These are phyloP conservation scores for Isabelozyma pseudorhagii DNA, from an alignment of 805 yeast species.

Conservation along the genomic window DNA sequence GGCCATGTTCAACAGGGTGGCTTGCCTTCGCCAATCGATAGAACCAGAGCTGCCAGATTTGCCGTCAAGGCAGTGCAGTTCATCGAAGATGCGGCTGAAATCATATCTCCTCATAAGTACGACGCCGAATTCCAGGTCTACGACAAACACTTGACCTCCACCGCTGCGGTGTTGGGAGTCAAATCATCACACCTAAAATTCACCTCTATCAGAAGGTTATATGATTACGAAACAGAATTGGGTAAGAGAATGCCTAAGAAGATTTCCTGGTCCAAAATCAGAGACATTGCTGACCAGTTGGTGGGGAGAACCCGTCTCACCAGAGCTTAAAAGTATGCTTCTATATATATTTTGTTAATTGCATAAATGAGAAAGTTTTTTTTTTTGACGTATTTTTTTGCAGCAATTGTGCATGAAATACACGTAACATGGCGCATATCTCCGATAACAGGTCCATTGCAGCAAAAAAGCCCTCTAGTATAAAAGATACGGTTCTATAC, in stretches of 20 bases:
- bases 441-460: too few relatives aligned
- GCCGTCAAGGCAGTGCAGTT: slow-evolving; percentile 89
- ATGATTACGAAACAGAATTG: slow-evolving; percentile 84
- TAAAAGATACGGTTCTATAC: too few relatives aligned
- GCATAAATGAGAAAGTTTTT: not conserved
- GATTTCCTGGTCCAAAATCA: slow-evolving; percentile 75
- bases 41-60: slow-evolving; percentile 83
- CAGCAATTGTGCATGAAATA: too few relatives aligned
- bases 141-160: slow-evolving; percentile 31
- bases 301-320: slow-evolving; percentile 57
- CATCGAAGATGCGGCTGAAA: slow-evolving; percentile 54
- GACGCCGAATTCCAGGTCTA: slow-evolving; percentile 31
- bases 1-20: slow-evolving; percentile 99
- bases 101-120: slow-evolving; percentile 19
- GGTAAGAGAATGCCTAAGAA: slow-evolving; percentile 81
- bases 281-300: slow-evolving; percentile 79
- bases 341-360: not conserved
- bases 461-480: too few relatives aligned
- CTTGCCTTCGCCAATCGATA: slow-evolving; percentile 89
- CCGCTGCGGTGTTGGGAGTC: slow-evolving; percentile 84
- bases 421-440: too few relatives aligned
- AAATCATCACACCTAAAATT: slow-evolving; percentile 73
- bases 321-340: not conserved
- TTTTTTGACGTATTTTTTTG: too few relatives aligned
- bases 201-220: slow-evolving; percentile 69